A percentile compares a stretch with the other conserved stretches of the same genome.
phyloP scores from a whole-genome alignment of 2,329 filamentous ascomycete species.

The Aspergillus thermomutatus region DNA sequence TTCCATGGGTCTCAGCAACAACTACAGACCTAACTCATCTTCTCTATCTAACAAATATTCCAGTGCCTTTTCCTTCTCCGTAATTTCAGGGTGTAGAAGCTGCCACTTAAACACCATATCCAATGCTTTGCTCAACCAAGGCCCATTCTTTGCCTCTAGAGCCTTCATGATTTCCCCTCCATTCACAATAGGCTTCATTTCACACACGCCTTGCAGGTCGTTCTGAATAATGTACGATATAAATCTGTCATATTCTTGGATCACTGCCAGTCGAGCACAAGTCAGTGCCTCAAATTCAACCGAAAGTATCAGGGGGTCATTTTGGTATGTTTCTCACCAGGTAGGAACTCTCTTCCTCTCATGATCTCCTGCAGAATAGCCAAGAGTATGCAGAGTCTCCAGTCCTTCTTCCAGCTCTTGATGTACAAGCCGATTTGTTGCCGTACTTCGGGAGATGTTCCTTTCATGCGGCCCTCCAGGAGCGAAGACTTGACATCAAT shows the following conservation, averaged over 20 bases:
- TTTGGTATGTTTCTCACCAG: constrained; percentile 26
- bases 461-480: constrained; percentile 22
- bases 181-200: constrained; percentile 65
- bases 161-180: constrained; percentile 69
- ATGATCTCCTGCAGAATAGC: constrained; percentile 40
- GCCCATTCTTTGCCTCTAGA: constrained; percentile 63
- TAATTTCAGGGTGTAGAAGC: constrained; percentile 68
- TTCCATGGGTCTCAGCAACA: background rate
- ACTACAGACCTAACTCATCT: constrained; percentile 46
- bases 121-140: constrained; percentile 79
- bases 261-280: constrained; percentile 30
- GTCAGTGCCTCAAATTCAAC: constrained; percentile 13
- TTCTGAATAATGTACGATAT: constrained; percentile 50
- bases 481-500: constrained; percentile 52
- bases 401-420: constrained; percentile 36
- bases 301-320: constrained; percentile 1
- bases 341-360: constrained; percentile 25
- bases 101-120: constrained; percentile 86
- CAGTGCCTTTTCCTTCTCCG: constrained; percentile 58
- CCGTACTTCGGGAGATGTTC: constrained; percentile 32
- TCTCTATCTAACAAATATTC: constrained; percentile 55
- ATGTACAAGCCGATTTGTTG: constrained; percentile 35
- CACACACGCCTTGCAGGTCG: constrained; percentile 50
- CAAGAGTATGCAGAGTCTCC: constrained; percentile 38
- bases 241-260: constrained; percentile 53